Percentiles rank a stretch among this genome's conserved stretches.
Evolutionary conservation across 345 rosid genomes (phyloP).

Genomic region (Eucalyptus marginata): DNA sequence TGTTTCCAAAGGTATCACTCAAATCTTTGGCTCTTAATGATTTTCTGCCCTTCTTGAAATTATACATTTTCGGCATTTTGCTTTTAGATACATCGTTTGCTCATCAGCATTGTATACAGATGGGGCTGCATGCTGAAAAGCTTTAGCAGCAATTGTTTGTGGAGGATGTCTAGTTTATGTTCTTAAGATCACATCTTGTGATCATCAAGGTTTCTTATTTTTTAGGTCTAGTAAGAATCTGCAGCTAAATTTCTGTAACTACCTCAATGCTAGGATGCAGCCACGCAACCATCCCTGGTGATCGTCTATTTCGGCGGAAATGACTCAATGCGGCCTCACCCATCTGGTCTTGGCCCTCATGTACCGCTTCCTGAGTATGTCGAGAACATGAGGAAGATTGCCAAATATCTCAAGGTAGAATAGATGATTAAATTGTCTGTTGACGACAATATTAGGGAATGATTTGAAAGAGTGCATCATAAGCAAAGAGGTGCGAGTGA

Average conservation of each 20-base stretch:
- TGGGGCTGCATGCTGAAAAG: not conserved
- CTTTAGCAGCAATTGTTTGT: not conserved
- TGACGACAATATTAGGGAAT: not conserved
- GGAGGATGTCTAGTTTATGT: not conserved
- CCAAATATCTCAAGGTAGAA: conserved; percentile 58
- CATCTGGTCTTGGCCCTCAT: conserved; percentile 66
- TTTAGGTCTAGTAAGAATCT: not conserved
- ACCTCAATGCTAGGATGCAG: conserved; percentile 31
- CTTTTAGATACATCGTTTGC: not conserved
- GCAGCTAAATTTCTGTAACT: not conserved
- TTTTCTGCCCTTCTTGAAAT: not conserved
- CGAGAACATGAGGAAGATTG: conserved; percentile 75
- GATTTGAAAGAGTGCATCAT: not conserved
- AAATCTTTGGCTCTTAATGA: not conserved
- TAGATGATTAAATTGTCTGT: not conserved
- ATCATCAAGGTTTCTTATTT: not conserved
- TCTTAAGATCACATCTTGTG: not conserved
- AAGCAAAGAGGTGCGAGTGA: not conserved
- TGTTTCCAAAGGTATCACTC: conserved; percentile 68
- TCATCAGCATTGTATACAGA: not conserved
- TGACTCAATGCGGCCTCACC: conserved; percentile 56
- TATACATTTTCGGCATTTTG: not conserved
- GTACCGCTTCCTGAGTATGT: conserved; percentile 73
- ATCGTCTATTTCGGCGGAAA: conserved; percentile 95
- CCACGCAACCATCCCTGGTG: conserved; percentile 67